Percentiles rank a stretch among this genome's conserved stretches.
These are phyloP conservation scores for Apiotrichum gamsii DNA, from an alignment of 1,284 basidiomycete species.

Conservation along the genomic window DNA sequence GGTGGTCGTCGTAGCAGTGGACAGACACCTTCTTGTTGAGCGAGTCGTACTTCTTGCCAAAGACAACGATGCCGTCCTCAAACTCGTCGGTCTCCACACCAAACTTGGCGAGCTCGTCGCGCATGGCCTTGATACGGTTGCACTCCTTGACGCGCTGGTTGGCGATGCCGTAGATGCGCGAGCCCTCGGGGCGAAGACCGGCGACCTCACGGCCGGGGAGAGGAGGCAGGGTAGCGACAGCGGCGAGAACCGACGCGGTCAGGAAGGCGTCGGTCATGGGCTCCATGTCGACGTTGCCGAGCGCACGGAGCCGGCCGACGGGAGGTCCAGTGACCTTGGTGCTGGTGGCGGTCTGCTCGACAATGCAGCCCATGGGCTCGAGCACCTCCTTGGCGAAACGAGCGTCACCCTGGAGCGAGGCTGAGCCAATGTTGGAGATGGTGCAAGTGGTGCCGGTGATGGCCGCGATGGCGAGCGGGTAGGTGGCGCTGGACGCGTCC, in stretches of 20 bases:
- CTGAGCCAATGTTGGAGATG: constrained; percentile 82
- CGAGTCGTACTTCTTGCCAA: constrained; percentile 62
- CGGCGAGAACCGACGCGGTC: constrained; percentile 85
- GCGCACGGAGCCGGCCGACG: constrained; percentile 68
- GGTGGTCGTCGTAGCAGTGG: constrained; percentile 96
- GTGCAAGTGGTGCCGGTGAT: constrained; percentile 93
- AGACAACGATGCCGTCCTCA: constrained; percentile 86
- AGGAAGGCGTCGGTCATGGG: constrained; percentile 99
- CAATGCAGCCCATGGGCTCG: constrained; percentile 88
- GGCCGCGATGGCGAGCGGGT: constrained; percentile 92
- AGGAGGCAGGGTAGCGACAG: constrained; percentile 63
- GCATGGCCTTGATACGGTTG: constrained; percentile 94
- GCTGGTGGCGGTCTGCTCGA: constrained; percentile 77
- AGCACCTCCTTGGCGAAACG: constrained; percentile 89
- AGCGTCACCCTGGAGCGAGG: constrained; percentile 91
- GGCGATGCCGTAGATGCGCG: constrained; percentile 89
- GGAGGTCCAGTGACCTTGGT: constrained; percentile 92
- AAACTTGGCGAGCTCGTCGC: constrained; percentile 92
- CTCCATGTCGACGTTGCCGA: constrained; percentile 94
- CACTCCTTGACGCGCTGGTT: constrained; percentile 99
- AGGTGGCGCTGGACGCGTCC: constrained; percentile 93
- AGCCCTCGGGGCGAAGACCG: constrained; percentile 50
- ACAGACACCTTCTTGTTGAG: constrained; percentile 68
- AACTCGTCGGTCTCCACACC: constrained; percentile 88
- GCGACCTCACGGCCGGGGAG: constrained; percentile 40